Evolutionary conservation across 768 basidiomycete species (phyloP).

Genomic region (Boletus speciosus): DNA sequence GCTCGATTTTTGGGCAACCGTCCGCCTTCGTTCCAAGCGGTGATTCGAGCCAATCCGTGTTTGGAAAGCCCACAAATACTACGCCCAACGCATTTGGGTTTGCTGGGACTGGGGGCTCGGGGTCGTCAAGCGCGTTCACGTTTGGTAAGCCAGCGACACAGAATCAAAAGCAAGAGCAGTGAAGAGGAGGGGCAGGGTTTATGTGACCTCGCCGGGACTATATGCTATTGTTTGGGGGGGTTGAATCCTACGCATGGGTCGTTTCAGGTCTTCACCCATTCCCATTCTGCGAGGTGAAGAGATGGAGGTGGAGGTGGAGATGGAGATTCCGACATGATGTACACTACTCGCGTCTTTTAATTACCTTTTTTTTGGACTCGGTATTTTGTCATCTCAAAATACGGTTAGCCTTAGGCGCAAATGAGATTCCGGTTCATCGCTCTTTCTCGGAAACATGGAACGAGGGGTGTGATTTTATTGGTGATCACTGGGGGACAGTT

Average conservation of each 20-base stretch:
- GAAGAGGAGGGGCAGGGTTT: not conserved
- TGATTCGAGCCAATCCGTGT: conserved; percentile 5
- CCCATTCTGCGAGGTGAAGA: not conserved
- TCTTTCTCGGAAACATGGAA: not conserved
- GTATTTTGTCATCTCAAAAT: not conserved
- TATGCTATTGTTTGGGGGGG: not conserved
- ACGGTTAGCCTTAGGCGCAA: not conserved
- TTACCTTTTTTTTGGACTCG: not conserved
- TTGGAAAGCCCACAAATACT: conserved; percentile 18
- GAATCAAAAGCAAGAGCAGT: conserved; percentile 35
- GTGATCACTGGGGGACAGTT: not conserved
- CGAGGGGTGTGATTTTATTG: not conserved
- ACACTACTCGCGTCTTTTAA: conserved; percentile 11
- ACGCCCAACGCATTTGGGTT: conserved; percentile 34
- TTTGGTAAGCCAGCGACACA: conserved; percentile 29
- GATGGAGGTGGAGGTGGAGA: not conserved
- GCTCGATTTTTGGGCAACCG: conserved; percentile 11
- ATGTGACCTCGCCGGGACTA: not conserved
- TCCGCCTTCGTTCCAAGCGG: not conserved
- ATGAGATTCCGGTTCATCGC: not conserved
- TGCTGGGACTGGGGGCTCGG: conserved; percentile 16
- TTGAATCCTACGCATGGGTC: not conserved
- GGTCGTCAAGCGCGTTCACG: conserved; percentile 13
- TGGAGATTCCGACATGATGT: conserved; percentile 7
- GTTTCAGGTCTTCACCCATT: not conserved